A percentile compares a stretch with the other conserved stretches of the same genome.
Evolutionary conservation across 2,329 filamentous ascomycete genomes (phyloP).

Genomic region (Monosporascus sp.): DNA sequence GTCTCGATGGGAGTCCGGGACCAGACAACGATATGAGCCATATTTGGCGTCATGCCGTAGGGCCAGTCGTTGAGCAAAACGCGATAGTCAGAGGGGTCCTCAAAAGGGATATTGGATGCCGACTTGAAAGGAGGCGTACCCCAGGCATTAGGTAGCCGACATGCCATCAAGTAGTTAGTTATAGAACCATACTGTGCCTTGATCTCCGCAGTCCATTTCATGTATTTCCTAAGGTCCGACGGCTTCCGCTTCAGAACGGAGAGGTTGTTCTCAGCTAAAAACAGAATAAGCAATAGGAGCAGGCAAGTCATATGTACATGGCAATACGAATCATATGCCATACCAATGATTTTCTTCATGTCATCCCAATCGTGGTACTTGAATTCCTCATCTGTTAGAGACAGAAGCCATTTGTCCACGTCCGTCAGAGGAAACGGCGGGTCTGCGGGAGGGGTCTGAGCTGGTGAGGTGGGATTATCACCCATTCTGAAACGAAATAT

Average conservation of each 20-base stretch:
- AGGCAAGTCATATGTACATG: not conserved
- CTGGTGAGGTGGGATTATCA: slow-evolving; percentile 21
- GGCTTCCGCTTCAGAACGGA: slow-evolving; percentile 74
- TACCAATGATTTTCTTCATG: slow-evolving; percentile 63
- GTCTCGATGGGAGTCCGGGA: slow-evolving; percentile 76
- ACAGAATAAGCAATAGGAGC: not conserved
- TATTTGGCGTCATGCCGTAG: slow-evolving; percentile 64
- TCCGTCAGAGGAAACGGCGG: slow-evolving; percentile 56
- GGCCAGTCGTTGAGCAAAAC: slow-evolving; percentile 92
- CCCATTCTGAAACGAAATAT: slow-evolving; percentile 31
- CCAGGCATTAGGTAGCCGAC: slow-evolving; percentile 68
- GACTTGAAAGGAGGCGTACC: slow-evolving; percentile 52
- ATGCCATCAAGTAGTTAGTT: slow-evolving; percentile 68
- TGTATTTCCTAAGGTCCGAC: slow-evolving; percentile 74
- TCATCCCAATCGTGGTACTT: slow-evolving; percentile 68
- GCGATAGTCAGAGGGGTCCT: slow-evolving; percentile 53
- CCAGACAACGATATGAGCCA: slow-evolving; percentile 88
- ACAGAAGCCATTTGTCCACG: slow-evolving; percentile 53
- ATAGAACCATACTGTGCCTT: slow-evolving; percentile 74
- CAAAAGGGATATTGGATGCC: slow-evolving; percentile 46
- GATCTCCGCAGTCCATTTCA: slow-evolving; percentile 68
- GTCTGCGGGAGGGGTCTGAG: slow-evolving; percentile 27
- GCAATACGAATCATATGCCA: slow-evolving; percentile 13
- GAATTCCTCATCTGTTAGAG: slow-evolving; percentile 66
- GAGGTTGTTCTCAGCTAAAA: slow-evolving; percentile 50